phyloP scores from a whole-genome alignment of 495 filamentous ascomycete species.

The Lindgomyces ingoldianus region DNA sequence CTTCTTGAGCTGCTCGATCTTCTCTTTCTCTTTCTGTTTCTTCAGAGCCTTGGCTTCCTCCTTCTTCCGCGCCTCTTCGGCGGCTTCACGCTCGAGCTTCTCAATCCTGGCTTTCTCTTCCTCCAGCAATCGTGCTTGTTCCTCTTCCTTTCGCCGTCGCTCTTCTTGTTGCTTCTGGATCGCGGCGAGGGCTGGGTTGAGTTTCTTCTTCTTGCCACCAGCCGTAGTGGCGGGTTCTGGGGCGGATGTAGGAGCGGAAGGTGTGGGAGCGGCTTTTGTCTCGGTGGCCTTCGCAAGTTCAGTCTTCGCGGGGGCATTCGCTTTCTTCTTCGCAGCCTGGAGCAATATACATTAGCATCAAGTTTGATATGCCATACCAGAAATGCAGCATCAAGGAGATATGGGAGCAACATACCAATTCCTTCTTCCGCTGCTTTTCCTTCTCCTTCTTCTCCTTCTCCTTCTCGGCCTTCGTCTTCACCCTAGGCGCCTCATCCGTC shows the following conservation, averaged over 20 bases:
- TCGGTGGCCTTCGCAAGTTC: constrained; percentile 49
- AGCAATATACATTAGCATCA: constrained; percentile 35
- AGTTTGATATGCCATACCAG: neutral
- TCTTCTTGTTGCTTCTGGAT: constrained; percentile 93
- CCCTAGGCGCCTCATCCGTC: constrained; percentile 56
- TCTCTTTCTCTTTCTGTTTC: constrained; percentile 96
- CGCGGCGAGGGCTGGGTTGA: constrained; percentile 76
- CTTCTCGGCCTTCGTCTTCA: constrained; percentile 95
- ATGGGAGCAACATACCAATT: constrained; percentile 58
- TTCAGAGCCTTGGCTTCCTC: constrained; percentile 75
- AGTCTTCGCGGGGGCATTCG: constrained; percentile 43
- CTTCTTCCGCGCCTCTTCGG: constrained; percentile 71
- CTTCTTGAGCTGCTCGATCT: constrained; percentile 90
- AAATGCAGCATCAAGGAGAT: neutral
- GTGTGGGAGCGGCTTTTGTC: constrained; percentile 43
- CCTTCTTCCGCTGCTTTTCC: constrained; percentile 91
- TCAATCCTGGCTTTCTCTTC: constrained; percentile 74
- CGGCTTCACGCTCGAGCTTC: constrained; percentile 65
- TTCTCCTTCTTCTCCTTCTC: constrained; percentile 92
- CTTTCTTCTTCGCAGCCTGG: constrained; percentile 72
- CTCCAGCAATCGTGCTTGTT: constrained; percentile 64
- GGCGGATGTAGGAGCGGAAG: constrained; percentile 12
- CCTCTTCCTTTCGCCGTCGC: constrained; percentile 71
- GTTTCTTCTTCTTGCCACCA: constrained; percentile 86
- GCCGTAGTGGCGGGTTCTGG: constrained; percentile 29